Evolutionary conservation across 2,329 filamentous ascomycete genomes (phyloP), one percentile per base, ranked within the genome.

Genomic region (Fusarium sp.): DNA sequence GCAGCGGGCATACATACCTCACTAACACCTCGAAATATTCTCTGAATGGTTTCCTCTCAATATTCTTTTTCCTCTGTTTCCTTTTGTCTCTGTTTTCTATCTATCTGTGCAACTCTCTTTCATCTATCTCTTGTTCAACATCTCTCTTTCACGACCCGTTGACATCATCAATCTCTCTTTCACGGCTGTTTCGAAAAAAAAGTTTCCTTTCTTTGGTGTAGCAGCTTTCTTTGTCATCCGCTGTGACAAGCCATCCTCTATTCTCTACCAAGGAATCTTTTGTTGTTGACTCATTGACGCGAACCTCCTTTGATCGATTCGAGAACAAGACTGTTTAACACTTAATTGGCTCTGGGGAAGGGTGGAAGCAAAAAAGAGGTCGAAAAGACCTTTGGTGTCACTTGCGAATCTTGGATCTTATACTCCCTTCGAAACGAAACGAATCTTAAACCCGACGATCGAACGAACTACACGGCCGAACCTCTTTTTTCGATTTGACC

Each of bases 271-370:
- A 42, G n/a, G 40, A 42, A n/a, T 42, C 11, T 20, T 42, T 14
- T 42, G 40, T 42, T 12, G 38, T 42, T 42, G 35, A 71, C 68
- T 71, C 72, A 75, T 70, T 69, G 56, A 56, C 68, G 66, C 46
- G 24, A 22, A 36, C 38, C 35, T 44, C 58, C 71, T 70, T 68
- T 44, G 64, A 64, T 66, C 58, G 67, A 74, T 59, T 67, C 59
- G 56, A 66, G 53, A 49, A 62, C 51, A 44, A 57, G 14, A n/a
- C 55, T 5, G 31, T 20, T 31, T 17, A 58, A 51, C 63, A 27
- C 64, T 71, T 73, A 74, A 74, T 72, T 61, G 36, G 51, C 51
- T 44, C 42, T 62, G 64, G 46, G 65, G 46, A 51, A 12, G 46
- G 46, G 24, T 6, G 46, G 27, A 51, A 51, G 46, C 42, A 29